These are phyloP conservation scores for Rhizopogon roseolus DNA, from an alignment of 768 basidiomycete species.

Conservation along the genomic window DNA sequence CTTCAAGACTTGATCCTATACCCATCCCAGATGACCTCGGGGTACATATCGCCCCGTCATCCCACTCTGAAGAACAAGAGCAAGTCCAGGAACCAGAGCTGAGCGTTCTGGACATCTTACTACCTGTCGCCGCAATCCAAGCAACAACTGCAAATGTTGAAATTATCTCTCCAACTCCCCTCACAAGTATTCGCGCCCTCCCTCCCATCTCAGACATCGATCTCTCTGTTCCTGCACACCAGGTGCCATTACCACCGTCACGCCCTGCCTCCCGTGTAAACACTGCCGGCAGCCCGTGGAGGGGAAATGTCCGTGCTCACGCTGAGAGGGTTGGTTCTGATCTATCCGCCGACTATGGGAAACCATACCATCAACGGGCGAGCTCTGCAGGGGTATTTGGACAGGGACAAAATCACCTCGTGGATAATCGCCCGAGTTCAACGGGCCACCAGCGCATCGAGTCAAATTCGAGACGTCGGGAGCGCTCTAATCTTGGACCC, in stretches of 20 bases:
- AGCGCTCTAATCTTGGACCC: background rate
- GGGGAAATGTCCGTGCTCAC: conserved; percentile 1
- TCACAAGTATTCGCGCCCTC: conserved; percentile 1
- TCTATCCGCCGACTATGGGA: conserved; percentile 9
- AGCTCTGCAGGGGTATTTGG: background rate
- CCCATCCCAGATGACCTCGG: conserved; percentile 17
- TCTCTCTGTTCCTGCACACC: conserved; percentile 9
- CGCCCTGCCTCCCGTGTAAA: conserved; percentile 22
- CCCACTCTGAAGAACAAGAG: background rate
- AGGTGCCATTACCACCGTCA: conserved; percentile 19
- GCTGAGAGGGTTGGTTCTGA: conserved; percentile 16
- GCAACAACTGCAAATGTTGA: background rate
- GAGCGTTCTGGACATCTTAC: background rate
- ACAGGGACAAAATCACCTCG: background rate
- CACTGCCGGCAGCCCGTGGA: background rate
- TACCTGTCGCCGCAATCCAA: conserved; percentile 11
- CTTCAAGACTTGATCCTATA: conserved; percentile 12
- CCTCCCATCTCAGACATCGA: conserved; percentile 16
- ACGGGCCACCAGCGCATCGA: background rate
- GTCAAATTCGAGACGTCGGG: background rate
- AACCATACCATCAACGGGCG: background rate
- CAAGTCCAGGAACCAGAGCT: background rate
- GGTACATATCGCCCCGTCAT: conserved; percentile 10
- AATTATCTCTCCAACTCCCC: conserved; percentile 8
- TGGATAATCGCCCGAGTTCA: conserved; percentile 1